Evolutionary conservation across 176 grass and related monocot species (phyloP).

Genomic region (Oryza nivara): DNA sequence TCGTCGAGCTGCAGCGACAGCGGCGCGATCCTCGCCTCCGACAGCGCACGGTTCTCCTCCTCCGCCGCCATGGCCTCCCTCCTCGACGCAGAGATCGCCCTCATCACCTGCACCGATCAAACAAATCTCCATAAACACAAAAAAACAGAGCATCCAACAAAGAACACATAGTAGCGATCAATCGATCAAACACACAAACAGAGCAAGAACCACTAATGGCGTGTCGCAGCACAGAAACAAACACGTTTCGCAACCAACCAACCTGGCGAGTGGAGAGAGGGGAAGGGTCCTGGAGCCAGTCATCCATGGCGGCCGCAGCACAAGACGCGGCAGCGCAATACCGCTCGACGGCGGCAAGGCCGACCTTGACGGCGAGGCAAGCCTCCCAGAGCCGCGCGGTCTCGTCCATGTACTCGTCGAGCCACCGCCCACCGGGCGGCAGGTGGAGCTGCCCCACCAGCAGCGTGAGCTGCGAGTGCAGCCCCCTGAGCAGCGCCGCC

Average conservation of each 20-base stretch:
- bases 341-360: conserved; percentile 70
- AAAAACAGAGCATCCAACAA: conserved; percentile 7
- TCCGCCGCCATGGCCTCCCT: conserved; percentile 74
- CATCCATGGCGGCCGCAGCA: conserved; percentile 63
- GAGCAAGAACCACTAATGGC: conserved; percentile 1
- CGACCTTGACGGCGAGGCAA: conserved; percentile 83
- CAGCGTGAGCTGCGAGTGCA: conserved; percentile 77
- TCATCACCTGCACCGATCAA: conserved; percentile 55
- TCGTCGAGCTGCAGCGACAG: conserved; percentile 70
- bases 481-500: conserved; percentile 55
- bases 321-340: conserved; percentile 63
- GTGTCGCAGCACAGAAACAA: background rate
- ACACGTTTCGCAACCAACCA: conserved; percentile 29
- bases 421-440: conserved; percentile 86
- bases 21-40: conserved; percentile 65
- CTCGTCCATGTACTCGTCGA: conserved; percentile 99
- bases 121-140: background rate
- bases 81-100: conserved; percentile 58
- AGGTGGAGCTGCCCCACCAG: conserved; percentile 89
- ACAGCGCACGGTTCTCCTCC: conserved; percentile 75
- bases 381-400: conserved; percentile 90
- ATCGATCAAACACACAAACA: background rate
- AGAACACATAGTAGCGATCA: background rate
- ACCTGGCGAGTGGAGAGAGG: conserved; percentile 75
- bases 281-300: conserved; percentile 62